Conservation (phyloP, 2,329 filamentous ascomycete species). For the Talaromyces marneffei region DNA sequence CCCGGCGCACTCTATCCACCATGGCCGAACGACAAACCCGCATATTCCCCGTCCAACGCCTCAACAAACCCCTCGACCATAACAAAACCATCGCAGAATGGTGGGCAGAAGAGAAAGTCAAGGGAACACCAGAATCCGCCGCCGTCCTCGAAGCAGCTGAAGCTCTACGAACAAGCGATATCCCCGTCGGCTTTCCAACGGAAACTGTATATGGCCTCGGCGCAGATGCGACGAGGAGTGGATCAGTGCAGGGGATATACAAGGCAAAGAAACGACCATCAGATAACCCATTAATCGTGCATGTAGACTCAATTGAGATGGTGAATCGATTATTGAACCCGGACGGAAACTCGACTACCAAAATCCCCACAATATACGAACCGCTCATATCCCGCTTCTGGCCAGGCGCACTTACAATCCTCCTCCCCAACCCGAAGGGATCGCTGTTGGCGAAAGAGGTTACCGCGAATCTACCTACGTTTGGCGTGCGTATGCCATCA, state of each 20-base stretch:
- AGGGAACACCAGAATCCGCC: conserved; percentile 41
- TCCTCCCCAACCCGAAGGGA: conserved; percentile 67
- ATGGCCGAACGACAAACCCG: conserved; percentile 23
- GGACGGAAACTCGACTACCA: conserved; percentile 18
- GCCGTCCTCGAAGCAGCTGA: conserved; percentile 60
- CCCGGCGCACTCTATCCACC: conserved; percentile 6
- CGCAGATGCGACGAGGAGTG: conserved; percentile 85
- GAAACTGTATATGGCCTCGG: conserved; percentile 96
- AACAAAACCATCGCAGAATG: conserved; percentile 32
- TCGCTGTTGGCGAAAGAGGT: conserved; percentile 82
- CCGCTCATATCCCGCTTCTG: conserved; percentile 78
- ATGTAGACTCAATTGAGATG: conserved; percentile 76
- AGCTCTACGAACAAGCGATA: conserved; percentile 58
- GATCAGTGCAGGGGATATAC: conserved; percentile 86
- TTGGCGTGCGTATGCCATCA: conserved; percentile 84
- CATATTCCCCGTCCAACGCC: conserved; percentile 34
- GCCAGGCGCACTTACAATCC: conserved; percentile 89
- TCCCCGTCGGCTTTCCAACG: conserved; percentile 89
- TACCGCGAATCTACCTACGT: conserved; percentile 75
- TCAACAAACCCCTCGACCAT: conserved; percentile 27
- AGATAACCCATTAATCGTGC: conserved; percentile 93
- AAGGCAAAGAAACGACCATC: conserved; percentile 81
- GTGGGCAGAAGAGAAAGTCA: conserved; percentile 34
- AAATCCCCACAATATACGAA: conserved; percentile 68
- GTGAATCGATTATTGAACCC: conserved; percentile 57